Percentiles rank a stretch among this genome's conserved stretches.
These are phyloP conservation scores for Patellaria atrata DNA, from an alignment of 495 filamentous ascomycete species.

Conservation along the genomic window DNA sequence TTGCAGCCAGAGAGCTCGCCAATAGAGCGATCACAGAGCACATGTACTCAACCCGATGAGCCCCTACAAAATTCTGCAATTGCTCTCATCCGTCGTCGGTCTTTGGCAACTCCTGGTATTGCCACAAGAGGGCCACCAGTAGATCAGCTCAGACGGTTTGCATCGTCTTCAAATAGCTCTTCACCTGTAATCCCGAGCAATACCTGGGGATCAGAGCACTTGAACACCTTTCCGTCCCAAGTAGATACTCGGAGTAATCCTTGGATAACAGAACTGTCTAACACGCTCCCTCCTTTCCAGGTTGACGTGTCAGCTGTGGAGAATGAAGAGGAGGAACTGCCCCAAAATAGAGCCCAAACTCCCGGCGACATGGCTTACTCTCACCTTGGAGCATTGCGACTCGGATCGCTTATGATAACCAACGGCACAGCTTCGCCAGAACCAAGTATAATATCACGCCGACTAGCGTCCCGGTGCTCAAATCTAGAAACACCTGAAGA, in stretches of 20 bases:
- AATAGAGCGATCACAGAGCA: constrained; percentile 1
- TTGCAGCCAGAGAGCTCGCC: no score
- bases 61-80: no score
- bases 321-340: constrained; percentile 12
- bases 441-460: constrained; percentile 12
- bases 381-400: constrained; percentile 21
- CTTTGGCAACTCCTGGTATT: constrained; percentile 20
- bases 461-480: constrained; percentile 3
- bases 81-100: constrained; percentile 19
- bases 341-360: constrained; percentile 18
- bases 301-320: constrained; percentile 19
- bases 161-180: no score
- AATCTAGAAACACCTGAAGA: constrained; percentile 8
- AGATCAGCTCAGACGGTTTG: constrained; percentile 17
- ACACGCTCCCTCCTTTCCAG: no score
- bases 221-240: no score
- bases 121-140: constrained; percentile 21
- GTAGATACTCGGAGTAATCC: no score
- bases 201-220: constrained; percentile 16
- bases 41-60: background rate
- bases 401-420: constrained; percentile 26
- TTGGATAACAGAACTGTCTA: no score
- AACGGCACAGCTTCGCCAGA: constrained; percentile 29
- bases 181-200: no score
- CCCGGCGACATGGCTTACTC: constrained; percentile 24